Evolutionary conservation across 306 rosid species (phyloP).

Genomic region (Citrullus colocynthis): DNA sequence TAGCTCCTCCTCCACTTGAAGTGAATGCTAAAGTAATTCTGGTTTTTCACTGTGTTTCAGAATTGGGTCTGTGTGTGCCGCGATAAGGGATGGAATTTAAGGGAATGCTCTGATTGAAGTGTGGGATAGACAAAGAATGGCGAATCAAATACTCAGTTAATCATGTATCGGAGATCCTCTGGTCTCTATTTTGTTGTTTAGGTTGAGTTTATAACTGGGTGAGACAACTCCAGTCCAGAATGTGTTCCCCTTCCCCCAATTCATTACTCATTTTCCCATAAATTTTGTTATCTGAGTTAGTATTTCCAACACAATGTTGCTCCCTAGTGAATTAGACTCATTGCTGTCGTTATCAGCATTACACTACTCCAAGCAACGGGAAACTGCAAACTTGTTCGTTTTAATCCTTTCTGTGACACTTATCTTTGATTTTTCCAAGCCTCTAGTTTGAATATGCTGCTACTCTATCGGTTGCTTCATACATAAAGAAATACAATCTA

Average conservation of each 20-base stretch:
- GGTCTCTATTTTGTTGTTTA: neutral
- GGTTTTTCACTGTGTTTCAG: constrained; percentile 26
- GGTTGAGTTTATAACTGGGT: neutral
- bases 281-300: neutral
- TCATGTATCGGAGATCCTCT: neutral
- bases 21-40: neutral
- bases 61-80: constrained; percentile 61
- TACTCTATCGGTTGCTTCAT: neutral
- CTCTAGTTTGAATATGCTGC: neutral
- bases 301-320: neutral
- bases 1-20: neutral
- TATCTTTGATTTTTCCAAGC: neutral
- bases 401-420: neutral
- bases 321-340: neutral
- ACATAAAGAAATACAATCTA: neutral
- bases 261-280: neutral
- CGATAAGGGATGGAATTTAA: constrained; percentile 35
- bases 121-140: neutral
- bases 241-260: neutral
- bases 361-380: neutral
- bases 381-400: neutral
- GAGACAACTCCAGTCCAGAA: neutral
- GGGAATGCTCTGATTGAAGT: constrained; percentile 14
- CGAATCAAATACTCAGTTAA: constrained; percentile 5
- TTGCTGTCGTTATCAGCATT: neutral